Base-by-base conservation (phyloP, 306 rosid species). In the Morella rubra region DNA sequence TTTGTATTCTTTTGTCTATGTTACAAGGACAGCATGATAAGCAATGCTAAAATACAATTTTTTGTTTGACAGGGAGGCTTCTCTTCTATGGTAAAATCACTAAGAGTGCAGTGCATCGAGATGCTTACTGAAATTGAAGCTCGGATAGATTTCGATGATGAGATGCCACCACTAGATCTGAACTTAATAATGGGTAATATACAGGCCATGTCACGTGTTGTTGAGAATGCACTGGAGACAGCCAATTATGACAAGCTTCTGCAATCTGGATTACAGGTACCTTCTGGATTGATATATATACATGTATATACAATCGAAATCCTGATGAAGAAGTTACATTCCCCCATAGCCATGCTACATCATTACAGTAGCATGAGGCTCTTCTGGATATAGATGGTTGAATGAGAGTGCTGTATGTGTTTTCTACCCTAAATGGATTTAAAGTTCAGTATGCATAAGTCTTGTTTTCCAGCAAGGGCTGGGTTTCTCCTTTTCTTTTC, bases 111-210 rank as follows among this genome's bases (percentile, higher is more conserved):
- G 87, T 95, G 98, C 87, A 86, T 95, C 52, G 98, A 92, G 75
- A 72, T 95, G 83, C 98, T 95, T 59, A 90, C 97, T 53, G 98
- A 92, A 82, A 95, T 95, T 80, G 98, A 95, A 84, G 98, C 98
- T 75, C 97, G 97, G 67, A 77, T 95, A 49, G 98, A 92, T 82
- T 95, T 95, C 56, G 98, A 90, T 41, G 97, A 95, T 78, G 97
- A 92, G 86, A 92, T 95, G 98, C 96, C 95, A 6, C 97, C 95
- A 5, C 75, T 95, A 59, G 93, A 92, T 86, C 77, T 86, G 76
- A 79, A 84, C 42, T 69, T 79, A 60, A 19, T 90, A 58, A 84
- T 90, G 92, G 84, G 56, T 49, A 88, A 81, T 81, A 90, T 92
- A 68, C 82, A 80, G 40, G 49, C 75, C 64, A 89, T 95, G 98